Percentiles rank a stretch among this genome's conserved stretches.
Conservation (phyloP, 2,329 filamentous ascomycete genomes). For the Diaporthe destruens region DNA sequence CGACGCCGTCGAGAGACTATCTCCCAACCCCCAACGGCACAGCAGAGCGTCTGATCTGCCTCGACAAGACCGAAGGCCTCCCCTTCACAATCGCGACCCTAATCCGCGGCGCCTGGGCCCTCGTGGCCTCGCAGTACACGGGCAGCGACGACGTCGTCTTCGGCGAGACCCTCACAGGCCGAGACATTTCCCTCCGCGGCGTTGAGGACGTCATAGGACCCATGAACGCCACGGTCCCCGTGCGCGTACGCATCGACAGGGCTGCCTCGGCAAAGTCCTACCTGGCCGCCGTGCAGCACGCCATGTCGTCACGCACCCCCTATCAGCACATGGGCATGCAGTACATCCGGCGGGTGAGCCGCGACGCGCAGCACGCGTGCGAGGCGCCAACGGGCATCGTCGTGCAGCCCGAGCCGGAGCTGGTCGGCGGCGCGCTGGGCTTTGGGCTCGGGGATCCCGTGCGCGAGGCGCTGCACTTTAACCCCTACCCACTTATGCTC, state of each 20-base stretch:
- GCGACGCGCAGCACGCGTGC: conserved; percentile 52
- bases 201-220: conserved; percentile 69
- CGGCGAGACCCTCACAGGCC: conserved; percentile 70
- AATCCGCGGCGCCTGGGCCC: conserved; percentile 66
- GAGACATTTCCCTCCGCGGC: conserved; percentile 62
- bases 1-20: conserved; percentile 60
- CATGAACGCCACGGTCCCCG: conserved; percentile 56
- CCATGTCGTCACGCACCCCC: conserved; percentile 54
- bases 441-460: conserved; percentile 41
- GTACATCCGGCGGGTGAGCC: conserved; percentile 57
- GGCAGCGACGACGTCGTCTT: conserved; percentile 67
- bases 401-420: conserved; percentile 49
- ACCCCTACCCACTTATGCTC: conserved; percentile 63
- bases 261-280: conserved; percentile 43
- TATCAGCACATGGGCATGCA: conserved; percentile 64
- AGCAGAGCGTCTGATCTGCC: conserved; percentile 42
- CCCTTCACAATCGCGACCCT: conserved; percentile 40
- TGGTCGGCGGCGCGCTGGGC: conserved; percentile 41
- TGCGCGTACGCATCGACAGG: conserved; percentile 55
- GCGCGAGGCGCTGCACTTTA: conserved; percentile 54
- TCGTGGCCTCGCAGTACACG: conserved; percentile 66
- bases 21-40: conserved; percentile 57
- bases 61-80: conserved; percentile 43
- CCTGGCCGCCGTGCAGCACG: conserved; percentile 43
- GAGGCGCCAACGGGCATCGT: conserved; percentile 50